A percentile compares a stretch with the other conserved stretches of the same genome.
These are phyloP conservation scores for Apophysomyces sp. DNA, from an alignment of 371 early-diverging fungal genomes.

Conservation along the genomic window DNA sequence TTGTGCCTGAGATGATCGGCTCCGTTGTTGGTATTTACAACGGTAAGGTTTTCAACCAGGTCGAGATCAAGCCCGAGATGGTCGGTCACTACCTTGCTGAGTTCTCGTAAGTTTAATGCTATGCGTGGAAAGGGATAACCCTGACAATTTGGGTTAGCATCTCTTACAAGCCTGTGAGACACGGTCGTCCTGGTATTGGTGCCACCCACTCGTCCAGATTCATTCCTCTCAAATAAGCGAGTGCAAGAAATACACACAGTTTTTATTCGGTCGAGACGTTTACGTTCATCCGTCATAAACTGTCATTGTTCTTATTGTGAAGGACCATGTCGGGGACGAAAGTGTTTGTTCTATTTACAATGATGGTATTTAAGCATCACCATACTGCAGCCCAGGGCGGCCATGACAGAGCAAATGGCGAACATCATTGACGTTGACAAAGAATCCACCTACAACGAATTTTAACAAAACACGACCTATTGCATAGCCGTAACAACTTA, in stretches of 20 bases:
- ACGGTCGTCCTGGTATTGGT: conserved; percentile 98
- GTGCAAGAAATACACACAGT: not conserved
- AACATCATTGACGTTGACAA: conserved; percentile 37
- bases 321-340: not conserved
- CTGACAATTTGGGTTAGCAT: conserved; percentile 39
- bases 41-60: conserved; percentile 98
- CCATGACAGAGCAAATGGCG: conserved; percentile 43
- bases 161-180: conserved; percentile 95
- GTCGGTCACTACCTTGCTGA: conserved; percentile 94
- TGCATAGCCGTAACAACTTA: conserved; percentile 18
- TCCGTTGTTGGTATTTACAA: conserved; percentile 95
- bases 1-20: conserved; percentile 98
- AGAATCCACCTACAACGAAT: conserved; percentile 19
- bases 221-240: conserved; percentile 68
- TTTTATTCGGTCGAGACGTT: not conserved
- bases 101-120: conserved; percentile 55
- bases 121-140: too few species aligned
- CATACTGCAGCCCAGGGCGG: conserved; percentile 15
- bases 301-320: not conserved
- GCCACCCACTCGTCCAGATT: conserved; percentile 93
- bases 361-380: not conserved
- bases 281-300: not conserved
- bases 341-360: not conserved
- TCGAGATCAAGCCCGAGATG: conserved; percentile 99
- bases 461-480: not conserved